Conservation (phyloP, 2,329 filamentous ascomycete species). For the Passalora sequoiae region DNA sequence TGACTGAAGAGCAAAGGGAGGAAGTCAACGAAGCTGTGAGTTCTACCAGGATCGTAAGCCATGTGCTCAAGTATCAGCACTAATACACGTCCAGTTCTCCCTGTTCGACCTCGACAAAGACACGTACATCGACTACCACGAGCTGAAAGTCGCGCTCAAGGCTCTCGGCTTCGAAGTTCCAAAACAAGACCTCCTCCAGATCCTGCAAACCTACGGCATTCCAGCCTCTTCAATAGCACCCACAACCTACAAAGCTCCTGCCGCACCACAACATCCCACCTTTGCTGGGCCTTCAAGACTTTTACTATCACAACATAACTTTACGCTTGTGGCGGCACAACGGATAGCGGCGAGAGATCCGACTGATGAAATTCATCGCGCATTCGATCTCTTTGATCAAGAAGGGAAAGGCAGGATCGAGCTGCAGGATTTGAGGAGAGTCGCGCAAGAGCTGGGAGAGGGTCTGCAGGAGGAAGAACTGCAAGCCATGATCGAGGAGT, state of each 20-base stretch:
- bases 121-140: constrained; percentile 90
- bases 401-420: constrained; percentile 89
- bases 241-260: constrained; percentile 50
- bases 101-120: constrained; percentile 98
- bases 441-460: constrained; percentile 87
- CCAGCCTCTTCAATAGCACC: constrained; percentile 38
- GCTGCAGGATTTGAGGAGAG: constrained; percentile 77
- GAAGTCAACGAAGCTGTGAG: constrained; percentile 85
- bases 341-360: constrained; percentile 80
- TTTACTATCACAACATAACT: constrained; percentile 65
- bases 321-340: constrained; percentile 69
- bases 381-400: constrained; percentile 89
- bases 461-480: constrained; percentile 90
- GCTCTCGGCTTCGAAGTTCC: constrained; percentile 89
- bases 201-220: constrained; percentile 76
- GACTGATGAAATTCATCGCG: constrained; percentile 81
- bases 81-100: constrained; percentile 81
- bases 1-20: constrained; percentile 84
- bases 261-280: constrained; percentile 21
- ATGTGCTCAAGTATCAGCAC: too few relatives aligned
- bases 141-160: constrained; percentile 93
- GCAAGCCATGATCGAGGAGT: constrained; percentile 94
- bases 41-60: too few relatives aligned
- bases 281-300: constrained; percentile 53
- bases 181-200: constrained; percentile 75